Evolutionary conservation across 352 stramenopile genomes (phyloP).

Genomic region (Pythium dissimile): DNA sequence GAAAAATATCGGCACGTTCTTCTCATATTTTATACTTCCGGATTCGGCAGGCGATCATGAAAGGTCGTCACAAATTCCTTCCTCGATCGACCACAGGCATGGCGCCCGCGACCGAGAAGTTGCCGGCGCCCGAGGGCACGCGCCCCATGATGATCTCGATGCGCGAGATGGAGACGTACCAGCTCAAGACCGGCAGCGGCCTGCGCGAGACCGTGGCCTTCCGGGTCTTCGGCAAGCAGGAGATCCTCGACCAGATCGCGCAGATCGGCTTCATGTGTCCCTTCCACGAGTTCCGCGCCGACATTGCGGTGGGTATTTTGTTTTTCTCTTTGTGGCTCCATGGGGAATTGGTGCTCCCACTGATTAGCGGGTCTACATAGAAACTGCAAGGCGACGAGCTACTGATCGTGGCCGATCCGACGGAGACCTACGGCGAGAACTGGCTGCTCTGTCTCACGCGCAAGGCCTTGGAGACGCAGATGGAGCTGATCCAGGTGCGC

Average conservation of each 20-base stretch:
- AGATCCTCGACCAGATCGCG: constrained; percentile 72
- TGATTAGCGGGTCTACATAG: no score
- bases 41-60: not conserved
- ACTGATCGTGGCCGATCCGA: constrained; percentile 71
- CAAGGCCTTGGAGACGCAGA: constrained; percentile 59
- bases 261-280: constrained; percentile 82
- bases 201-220: constrained; percentile 71
- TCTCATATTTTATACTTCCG: not conserved
- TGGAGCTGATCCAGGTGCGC: constrained; percentile 48
- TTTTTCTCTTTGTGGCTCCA: no score
- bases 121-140: constrained; percentile 57
- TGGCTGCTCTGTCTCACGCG: constrained; percentile 77
- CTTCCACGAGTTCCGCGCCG: constrained; percentile 67
- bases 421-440: constrained; percentile 81
- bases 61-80: constrained; percentile 16
- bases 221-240: constrained; percentile 62
- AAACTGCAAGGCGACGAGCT: constrained; percentile 72
- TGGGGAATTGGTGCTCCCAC: no score
- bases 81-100: not conserved
- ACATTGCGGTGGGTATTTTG: constrained; percentile 44
- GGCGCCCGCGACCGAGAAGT: constrained; percentile 22
- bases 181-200: constrained; percentile 73
- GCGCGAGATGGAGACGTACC: constrained; percentile 81
- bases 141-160: constrained; percentile 84
- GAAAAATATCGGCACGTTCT: no score